Base-by-base conservation (phyloP, 2,329 filamentous ascomycete species). In the Arachnomyces sp. region DNA sequence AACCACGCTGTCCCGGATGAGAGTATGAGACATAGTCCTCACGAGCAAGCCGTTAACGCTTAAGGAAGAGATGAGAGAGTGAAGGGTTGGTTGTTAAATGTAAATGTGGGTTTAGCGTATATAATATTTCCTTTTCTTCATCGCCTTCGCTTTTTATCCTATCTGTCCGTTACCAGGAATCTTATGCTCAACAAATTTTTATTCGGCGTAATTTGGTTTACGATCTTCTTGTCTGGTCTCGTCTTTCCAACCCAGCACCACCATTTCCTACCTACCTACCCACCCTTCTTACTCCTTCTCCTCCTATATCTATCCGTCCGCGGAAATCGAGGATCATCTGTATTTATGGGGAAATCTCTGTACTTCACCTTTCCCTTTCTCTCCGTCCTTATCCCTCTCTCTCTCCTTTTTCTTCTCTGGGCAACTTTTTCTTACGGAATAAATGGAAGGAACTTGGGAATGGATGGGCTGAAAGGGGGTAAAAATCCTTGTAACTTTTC, bases 11-110 rank as follows among this genome's bases (percentile, higher is more conserved):
- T 39, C 13, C 43, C 40, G 29, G 40, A 50, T 25, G 49, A 51
- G 28, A 49, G 46, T 11, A 34, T 55, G 30, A 43, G 43, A 34
- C 41, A 44, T 20, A 54, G 48, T 34, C 34, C 51, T 18, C 46
- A 49, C 25, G 48, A 55, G 29, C 55, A 59, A 41, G 45, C 54
- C 18, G 52, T 59, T 11, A 48, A 53, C 37, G 56, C 55, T 41
- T 59, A 38, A 55, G 37, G 17, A 31, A 29, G 29, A 18, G 28
- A 36, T 38, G 15, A 15, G 36, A 25, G 17, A 28, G 5, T 41
- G 32, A 39, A 36, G 15, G 35, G 34, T 36, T 25, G 42, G n/a
- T 34, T 33, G 9, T 9, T 5, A 25, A 5, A 25, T 25, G 20
- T 25, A 25, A 25, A 25, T 25, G 20, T 25, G 20, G 20, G 20